Base-by-base conservation (phyloP, 2,329 filamentous ascomycete genomes). In the Metarhizium guizhouense region DNA sequence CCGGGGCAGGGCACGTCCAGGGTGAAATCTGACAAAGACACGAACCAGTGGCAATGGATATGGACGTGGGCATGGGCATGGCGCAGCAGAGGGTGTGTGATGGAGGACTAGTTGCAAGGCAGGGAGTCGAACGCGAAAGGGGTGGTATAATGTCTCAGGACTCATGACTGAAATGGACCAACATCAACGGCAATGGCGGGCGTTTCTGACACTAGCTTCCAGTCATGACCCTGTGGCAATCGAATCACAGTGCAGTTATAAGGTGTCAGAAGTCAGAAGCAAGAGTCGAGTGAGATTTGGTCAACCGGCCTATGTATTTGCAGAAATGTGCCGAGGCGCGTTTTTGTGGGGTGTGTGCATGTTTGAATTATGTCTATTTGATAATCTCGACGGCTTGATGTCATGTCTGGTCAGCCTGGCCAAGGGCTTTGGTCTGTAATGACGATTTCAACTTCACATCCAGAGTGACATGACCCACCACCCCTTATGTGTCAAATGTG, bases 71-170 rank as follows among this genome's bases (percentile, higher is more conserved):
- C 38, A 45, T 20, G n/a, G n/a, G n/a, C 42, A 5, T 20, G 42
- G 42, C 6, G n/a, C 5, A 10, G 32, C 32, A 34, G n/a, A 45
- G 20, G 47, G 13, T 49, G 30, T 6, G 47, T n/a, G 20, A n/a
- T 16, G 13, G 40, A 18, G 40, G 14, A 43, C 25, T 25, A 25
- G 25, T 25, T 25, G 25, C 25, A 25, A 25, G 25, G 25, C 25
- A 16, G 47, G 47, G 29, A 50, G 36, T n/a, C 11, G 36, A 16
- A 30, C 16, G 25, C 20, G 36, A 54, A 16, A 14, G 53, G 54
- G 52, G 54, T 51, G 53, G 53, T 43, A 40, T 43, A 34, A 6
- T 55, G 54, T 55, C 54, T 55, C 49, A 52, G 34, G 18, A 8
- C 18, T 52, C 48, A 48, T 18, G 49, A 29, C 42, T 38, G 40